Evolutionary conservation across 2,329 filamentous ascomycete genomes (phyloP).

Genomic region (Fusarium longipes): DNA sequence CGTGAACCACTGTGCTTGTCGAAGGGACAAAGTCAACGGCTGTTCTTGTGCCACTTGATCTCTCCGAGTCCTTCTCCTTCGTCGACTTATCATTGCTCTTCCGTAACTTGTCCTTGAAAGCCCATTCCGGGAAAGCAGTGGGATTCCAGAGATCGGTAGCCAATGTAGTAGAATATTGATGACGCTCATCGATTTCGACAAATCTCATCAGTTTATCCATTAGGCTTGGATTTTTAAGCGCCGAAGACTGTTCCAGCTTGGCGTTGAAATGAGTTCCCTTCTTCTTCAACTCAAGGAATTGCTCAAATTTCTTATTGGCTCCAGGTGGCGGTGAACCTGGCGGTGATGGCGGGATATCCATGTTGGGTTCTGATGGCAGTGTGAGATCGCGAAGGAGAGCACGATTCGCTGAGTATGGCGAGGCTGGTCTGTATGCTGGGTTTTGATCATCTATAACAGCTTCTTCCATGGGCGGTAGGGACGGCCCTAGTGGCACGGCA

Average conservation of each 20-base stretch:
- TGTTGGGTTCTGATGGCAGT: conserved; percentile 76
- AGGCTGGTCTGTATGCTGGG: conserved; percentile 56
- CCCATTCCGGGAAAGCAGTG: conserved; percentile 64
- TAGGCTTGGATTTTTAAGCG: conserved; percentile 77
- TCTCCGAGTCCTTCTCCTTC: conserved; percentile 59
- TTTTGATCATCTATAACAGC: conserved; percentile 38
- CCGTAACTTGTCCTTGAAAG: conserved; percentile 62
- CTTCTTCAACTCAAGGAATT: conserved; percentile 81
- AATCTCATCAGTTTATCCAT: conserved; percentile 79
- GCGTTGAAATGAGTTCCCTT: conserved; percentile 83
- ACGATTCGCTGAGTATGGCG: conserved; percentile 75
- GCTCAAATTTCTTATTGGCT: conserved; percentile 74
- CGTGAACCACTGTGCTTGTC: conserved; percentile 38
- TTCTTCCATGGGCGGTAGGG: conserved; percentile 50
- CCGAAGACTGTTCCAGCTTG: conserved; percentile 73
- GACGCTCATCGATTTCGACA: conserved; percentile 61
- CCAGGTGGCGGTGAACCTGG: conserved; percentile 66
- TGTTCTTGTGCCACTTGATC: conserved; percentile 54
- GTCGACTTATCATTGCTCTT: conserved; percentile 59
- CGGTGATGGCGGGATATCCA: conserved; percentile 79
- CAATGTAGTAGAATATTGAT: conserved; percentile 75
- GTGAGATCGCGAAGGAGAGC: conserved; percentile 77
- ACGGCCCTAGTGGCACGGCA: conserved; percentile 53
- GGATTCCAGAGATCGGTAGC: conserved; percentile 68
- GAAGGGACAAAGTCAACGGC: conserved; percentile 63